phyloP scores from a whole-genome alignment of 1,284 basidiomycete species.

The Lentinus polychrous region DNA sequence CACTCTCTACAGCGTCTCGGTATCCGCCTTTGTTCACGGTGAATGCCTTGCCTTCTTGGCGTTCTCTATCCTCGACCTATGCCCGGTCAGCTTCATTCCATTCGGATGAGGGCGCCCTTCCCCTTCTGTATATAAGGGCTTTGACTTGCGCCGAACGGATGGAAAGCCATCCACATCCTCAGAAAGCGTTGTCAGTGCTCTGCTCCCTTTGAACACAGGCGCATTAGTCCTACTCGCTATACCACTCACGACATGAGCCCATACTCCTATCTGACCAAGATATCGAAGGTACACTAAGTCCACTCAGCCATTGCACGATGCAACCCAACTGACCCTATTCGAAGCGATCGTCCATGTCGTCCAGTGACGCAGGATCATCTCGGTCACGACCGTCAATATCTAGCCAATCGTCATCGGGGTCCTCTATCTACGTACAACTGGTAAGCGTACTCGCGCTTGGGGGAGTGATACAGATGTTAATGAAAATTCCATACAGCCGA shows the following conservation, averaged over 20 bases:
- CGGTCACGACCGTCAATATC: conserved; percentile 4
- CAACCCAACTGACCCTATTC: background rate
- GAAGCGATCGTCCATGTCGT: conserved; percentile 4
- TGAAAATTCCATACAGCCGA: background rate
- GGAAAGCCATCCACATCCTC: too few relatives aligned
- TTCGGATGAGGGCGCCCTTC: too few relatives aligned
- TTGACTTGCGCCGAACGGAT: too few relatives aligned
- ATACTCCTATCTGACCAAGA: background rate
- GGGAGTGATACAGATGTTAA: too few relatives aligned
- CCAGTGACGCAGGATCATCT: background rate
- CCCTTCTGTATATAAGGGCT: too few relatives aligned
- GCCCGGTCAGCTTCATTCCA: background rate
- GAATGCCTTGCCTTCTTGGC: background rate
- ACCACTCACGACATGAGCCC: background rate
- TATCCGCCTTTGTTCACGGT: background rate
- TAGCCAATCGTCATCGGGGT: conserved; percentile 3
- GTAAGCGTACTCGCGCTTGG: background rate
- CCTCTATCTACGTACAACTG: conserved; percentile 5
- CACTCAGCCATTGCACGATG: background rate
- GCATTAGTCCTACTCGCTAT: background rate
- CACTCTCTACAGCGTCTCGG: background rate
- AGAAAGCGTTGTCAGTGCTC: too few relatives aligned
- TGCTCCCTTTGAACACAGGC: background rate
- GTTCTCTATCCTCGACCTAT: background rate
- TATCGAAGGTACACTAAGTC: background rate